Evolutionary conservation across 805 yeast species (phyloP).

Genomic region (Lipomyces oligophaga): DNA sequence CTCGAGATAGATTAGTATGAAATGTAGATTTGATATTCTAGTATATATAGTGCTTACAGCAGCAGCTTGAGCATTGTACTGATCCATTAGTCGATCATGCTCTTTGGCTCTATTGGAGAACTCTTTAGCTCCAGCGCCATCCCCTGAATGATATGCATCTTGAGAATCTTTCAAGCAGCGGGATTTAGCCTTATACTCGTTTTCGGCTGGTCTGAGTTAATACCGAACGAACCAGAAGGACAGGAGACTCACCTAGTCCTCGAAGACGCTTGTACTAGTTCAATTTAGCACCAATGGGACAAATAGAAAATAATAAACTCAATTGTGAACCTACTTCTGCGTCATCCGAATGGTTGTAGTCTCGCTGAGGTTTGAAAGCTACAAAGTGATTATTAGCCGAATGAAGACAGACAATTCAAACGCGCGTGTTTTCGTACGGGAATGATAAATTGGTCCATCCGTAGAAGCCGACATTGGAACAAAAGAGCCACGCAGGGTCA

Average conservation of each 20-base stretch:
- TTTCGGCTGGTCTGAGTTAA: conserved; percentile 48
- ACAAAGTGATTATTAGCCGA: not conserved
- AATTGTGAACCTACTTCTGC: conserved; percentile 7
- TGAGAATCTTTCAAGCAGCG: conserved; percentile 66
- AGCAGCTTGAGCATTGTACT: conserved; percentile 75
- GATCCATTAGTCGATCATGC: conserved; percentile 58
- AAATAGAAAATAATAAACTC: not conserved
- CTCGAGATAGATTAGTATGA: conserved; percentile 11
- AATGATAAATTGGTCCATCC: conserved; percentile 2
- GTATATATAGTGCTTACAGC: conserved; percentile 18
- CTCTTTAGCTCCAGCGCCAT: conserved; percentile 66
- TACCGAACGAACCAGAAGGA: not conserved
- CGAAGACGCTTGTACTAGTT: conserved; percentile 57
- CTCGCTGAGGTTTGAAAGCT: conserved; percentile 32
- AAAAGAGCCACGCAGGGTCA: not conserved
- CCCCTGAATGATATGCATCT: conserved; percentile 69
- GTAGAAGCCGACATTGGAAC: not conserved
- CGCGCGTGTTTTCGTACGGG: conserved; percentile 15
- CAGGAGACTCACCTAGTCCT: conserved; percentile 35
- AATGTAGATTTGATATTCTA: too few relatives aligned
- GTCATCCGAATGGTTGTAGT: conserved; percentile 42
- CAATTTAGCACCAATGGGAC: not conserved
- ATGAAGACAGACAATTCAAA: too few relatives aligned
- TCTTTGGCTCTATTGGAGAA: conserved; percentile 66
- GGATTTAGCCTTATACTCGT: conserved; percentile 55